Base-by-base conservation (phyloP, 257 asterid genomes). In the Ilex asprella region DNA sequence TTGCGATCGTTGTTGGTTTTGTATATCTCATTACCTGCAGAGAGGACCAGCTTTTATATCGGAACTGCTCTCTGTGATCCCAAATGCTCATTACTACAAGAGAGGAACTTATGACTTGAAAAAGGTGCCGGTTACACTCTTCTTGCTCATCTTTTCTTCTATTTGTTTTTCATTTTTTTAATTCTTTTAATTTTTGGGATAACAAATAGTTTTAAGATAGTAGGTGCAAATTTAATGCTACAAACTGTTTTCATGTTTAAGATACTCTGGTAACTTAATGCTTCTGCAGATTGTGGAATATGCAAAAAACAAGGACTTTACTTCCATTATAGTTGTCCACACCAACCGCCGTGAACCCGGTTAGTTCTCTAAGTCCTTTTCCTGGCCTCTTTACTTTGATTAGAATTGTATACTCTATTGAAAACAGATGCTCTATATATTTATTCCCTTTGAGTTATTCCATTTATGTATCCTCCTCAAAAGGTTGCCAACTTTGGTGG, bases 261-360 rank as follows among this genome's bases (percentile, higher is more conserved):
- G 10, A 35, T 47, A 6, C 0, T 50, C 55, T 50, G 7, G 13
- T 11, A 11, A 50, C 13, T 50, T n/a, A 4, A 50, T 14, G 13
- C 14, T 6, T 50, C 27, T 21, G 27, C 27, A 21, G 27, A 21
- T 21, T 21, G 27, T 21, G 27, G 27, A 21, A 21, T 21, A 21
- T 21, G 27, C 27, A 21, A 21, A 21, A 21, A 21, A 21, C 27
- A 21, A 21, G 27, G 27, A 21, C 21, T 92, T 92, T 71, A 89
- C 97, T 15, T 86, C 97, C 58, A 7, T 92, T 68, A 67, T 92
- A 31, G 99, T 92, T 66, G 95, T 92, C 56, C 99, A 89, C 70
- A 92, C 99, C 61, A 92, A 82, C 75, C 92, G 99, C 51, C 79
- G 99, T 54, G 97, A 89, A 61, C 97, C 99, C 81, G 97, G 97